phyloP scores from a whole-genome alignment of 352 stramenopile species.

The Thraustochytrium sp. region DNA sequence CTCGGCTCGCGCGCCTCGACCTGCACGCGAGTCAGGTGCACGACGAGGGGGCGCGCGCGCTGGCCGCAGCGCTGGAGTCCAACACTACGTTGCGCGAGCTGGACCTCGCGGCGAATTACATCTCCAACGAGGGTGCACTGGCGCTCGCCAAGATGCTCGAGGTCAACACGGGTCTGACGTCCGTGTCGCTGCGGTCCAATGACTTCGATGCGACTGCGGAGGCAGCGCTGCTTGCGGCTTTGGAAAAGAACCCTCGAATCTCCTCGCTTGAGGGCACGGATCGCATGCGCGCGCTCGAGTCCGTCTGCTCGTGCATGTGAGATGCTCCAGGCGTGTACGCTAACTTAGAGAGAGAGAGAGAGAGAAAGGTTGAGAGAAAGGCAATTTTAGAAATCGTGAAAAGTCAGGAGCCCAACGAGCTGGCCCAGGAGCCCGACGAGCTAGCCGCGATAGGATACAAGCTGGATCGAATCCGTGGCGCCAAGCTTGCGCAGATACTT shows the following conservation, averaged over 20 bases:
- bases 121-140: slow-evolving; percentile 65
- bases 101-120: slow-evolving; percentile 64
- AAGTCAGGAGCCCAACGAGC: too few relatives aligned
- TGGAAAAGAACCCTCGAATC: neutral
- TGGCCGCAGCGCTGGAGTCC: slow-evolving; percentile 60
- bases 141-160: slow-evolving; percentile 4
- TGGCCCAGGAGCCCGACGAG: too few relatives aligned
- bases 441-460: neutral
- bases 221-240: neutral
- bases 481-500: neutral
- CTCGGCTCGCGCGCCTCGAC: slow-evolving; percentile 55
- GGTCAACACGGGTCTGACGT: neutral
- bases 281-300: neutral
- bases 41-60: slow-evolving; percentile 57
- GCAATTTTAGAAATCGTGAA: too few relatives aligned
- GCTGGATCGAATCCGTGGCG: neutral
- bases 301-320: slow-evolving; percentile 29
- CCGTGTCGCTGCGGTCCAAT: slow-evolving; percentile 14
- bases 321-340: neutral
- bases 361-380: too few relatives aligned
- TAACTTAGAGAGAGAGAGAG: too few relatives aligned
- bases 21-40: slow-evolving; percentile 63
- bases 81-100: slow-evolving; percentile 61
- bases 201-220: neutral
- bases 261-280: neutral